Evolutionary conservation across 2,329 filamentous ascomycete species (phyloP).

Genomic region (Coniochaeta sp.): DNA sequence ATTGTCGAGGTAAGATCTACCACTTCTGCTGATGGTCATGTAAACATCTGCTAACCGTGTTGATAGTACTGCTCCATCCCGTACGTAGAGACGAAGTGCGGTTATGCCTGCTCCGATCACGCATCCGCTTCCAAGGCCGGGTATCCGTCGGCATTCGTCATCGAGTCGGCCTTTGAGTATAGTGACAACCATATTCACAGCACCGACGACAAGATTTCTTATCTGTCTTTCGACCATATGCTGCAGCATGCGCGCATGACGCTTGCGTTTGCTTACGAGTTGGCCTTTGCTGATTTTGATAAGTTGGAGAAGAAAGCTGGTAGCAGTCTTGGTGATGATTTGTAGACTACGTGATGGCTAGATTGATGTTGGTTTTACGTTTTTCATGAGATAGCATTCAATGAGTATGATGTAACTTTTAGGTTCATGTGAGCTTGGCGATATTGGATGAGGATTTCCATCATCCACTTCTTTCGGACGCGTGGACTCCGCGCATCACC

Average conservation of each 20-base stretch:
- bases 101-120: constrained; percentile 59
- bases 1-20: constrained; percentile 51
- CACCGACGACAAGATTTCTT: constrained; percentile 62
- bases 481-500: too few relatives aligned
- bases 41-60: background rate
- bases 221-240: constrained; percentile 60
- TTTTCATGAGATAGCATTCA: background rate
- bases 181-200: constrained; percentile 67
- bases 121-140: constrained; percentile 59
- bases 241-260: constrained; percentile 52
- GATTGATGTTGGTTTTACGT: background rate
- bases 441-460: too few relatives aligned
- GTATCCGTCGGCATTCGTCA: constrained; percentile 58
- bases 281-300: constrained; percentile 28
- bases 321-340: background rate
- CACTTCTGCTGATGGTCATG: constrained; percentile 1
- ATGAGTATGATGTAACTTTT: background rate
- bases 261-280: constrained; percentile 38
- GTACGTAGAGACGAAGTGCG: constrained; percentile 40
- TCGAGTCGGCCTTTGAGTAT: constrained; percentile 52
- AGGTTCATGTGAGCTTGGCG: background rate
- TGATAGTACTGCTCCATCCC: constrained; percentile 73
- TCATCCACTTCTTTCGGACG: too few relatives aligned
- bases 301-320: constrained; percentile 16
- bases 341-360: background rate